These are phyloP conservation scores for Danielozyma ontarioensis DNA, from an alignment of 805 yeast species.

Conservation along the genomic window DNA sequence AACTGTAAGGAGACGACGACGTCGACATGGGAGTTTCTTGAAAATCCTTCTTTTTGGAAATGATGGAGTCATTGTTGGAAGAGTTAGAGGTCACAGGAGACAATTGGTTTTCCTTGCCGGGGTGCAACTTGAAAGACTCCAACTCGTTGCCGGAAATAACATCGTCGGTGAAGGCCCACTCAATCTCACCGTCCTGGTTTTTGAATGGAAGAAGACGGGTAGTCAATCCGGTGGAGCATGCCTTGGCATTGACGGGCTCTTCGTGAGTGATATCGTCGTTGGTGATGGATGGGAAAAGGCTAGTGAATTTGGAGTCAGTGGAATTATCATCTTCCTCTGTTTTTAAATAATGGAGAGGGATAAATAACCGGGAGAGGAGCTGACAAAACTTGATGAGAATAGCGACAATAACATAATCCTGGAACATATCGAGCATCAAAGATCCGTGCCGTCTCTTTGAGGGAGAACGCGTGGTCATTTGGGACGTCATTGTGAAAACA, in stretches of 20 bases:
- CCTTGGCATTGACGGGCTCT: conserved; percentile 11
- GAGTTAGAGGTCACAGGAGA: conserved; percentile 37
- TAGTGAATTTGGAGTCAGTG: neutral
- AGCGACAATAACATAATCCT: too few species aligned
- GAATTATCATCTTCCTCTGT: too few species aligned
- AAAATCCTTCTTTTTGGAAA: conserved; percentile 12
- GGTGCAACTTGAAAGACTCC: conserved; percentile 20
- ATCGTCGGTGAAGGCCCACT: conserved; percentile 51
- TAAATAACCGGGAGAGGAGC: neutral
- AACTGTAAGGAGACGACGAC: conserved; percentile 21
- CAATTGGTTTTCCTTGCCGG: conserved; percentile 9
- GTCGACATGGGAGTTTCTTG: conserved; percentile 25
- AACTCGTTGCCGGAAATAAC: conserved; percentile 19
- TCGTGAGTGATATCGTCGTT: neutral
- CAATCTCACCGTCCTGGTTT: conserved; percentile 50
- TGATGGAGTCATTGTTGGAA: conserved; percentile 28
- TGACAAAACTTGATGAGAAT: neutral
- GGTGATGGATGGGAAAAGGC: neutral
- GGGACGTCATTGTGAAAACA: too few species aligned
- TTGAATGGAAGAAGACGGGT: conserved; percentile 48
- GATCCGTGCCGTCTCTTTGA: too few species aligned
- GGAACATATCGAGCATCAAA: too few species aligned
- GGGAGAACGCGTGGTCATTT: too few species aligned
- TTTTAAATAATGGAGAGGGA: neutral
- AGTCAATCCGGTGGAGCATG: conserved; percentile 48